These are phyloP conservation scores for Leccinum pseudoinsigne DNA, from an alignment of 1,284 basidiomycete genomes.

Conservation along the genomic window DNA sequence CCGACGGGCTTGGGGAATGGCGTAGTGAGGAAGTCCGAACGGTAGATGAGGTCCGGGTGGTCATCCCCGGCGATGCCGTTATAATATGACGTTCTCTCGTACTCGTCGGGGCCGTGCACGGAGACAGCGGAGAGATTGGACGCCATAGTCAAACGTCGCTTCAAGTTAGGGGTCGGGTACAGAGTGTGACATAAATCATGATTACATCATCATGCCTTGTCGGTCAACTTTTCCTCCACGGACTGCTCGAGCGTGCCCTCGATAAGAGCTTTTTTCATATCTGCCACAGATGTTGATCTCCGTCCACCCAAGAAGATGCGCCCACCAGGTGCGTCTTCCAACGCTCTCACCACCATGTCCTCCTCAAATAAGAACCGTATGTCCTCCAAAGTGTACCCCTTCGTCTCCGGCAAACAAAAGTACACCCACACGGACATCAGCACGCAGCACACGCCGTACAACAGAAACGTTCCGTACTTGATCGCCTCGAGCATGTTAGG, in stretches of 20 bases:
- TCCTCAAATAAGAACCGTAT: slow-evolving; percentile 47
- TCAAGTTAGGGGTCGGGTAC: too few species aligned
- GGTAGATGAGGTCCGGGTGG: background rate
- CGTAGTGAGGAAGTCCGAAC: background rate
- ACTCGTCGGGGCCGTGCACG: background rate
- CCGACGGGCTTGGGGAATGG: background rate
- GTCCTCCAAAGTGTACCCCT: slow-evolving; percentile 47
- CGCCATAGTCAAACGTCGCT: too few species aligned
- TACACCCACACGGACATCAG: slow-evolving; percentile 48
- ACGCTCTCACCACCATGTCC: slow-evolving; percentile 40
- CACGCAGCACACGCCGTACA: slow-evolving; percentile 49
- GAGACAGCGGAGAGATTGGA: too few species aligned
- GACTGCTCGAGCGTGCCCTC: background rate
- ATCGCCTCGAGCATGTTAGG: slow-evolving; percentile 51
- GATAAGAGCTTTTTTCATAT: slow-evolving; percentile 20
- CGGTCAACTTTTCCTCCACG: slow-evolving; percentile 9
- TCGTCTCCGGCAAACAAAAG: slow-evolving; percentile 46
- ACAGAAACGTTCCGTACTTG: slow-evolving; percentile 51
- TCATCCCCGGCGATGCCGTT: background rate
- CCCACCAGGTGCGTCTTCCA: slow-evolving; percentile 49
- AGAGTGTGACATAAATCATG: background rate
- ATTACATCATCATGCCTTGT: background rate
- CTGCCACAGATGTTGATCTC: slow-evolving; percentile 32
- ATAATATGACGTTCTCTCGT: background rate
- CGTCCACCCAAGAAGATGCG: slow-evolving; percentile 39